These are phyloP conservation scores for Fraxinus sp. DNA, from an alignment of 305 asterid genomes.

Conservation along the genomic window DNA sequence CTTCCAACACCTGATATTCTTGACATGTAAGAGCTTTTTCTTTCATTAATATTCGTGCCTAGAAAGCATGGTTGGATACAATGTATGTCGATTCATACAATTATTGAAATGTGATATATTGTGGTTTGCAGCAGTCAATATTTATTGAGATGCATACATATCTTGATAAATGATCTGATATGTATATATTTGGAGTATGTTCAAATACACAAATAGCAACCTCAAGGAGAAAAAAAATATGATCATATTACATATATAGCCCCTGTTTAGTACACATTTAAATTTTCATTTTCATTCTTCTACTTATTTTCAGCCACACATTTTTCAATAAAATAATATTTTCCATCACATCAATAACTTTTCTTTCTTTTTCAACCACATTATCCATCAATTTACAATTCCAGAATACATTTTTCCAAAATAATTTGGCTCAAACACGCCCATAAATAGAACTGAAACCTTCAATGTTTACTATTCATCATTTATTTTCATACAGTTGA, in stretches of 20 bases:
- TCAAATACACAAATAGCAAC: not conserved
- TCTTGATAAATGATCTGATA: not conserved
- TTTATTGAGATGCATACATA: not conserved
- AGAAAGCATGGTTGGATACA: slow-evolving; percentile 4
- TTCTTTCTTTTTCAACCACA: too few relatives aligned
- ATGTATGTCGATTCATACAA: not conserved
- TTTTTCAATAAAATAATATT: too few relatives aligned
- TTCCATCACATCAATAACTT: too few relatives aligned
- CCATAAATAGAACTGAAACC: not conserved
- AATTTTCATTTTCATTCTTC: too few relatives aligned
- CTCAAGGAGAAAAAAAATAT: not conserved
- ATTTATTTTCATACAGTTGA: not conserved
- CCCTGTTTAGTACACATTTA: too few relatives aligned
- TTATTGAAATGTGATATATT: not conserved
- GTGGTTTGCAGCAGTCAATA: not conserved
- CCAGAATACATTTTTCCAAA: too few relatives aligned
- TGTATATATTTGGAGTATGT: not conserved
- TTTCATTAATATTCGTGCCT: slow-evolving; percentile 4
- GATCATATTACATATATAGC: not conserved
- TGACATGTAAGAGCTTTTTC: slow-evolving; percentile 63
- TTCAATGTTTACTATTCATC: not conserved
- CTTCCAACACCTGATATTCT: slow-evolving; percentile 78
- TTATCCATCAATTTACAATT: too few relatives aligned
- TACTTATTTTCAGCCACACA: too few relatives aligned
- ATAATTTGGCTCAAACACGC: too few relatives aligned